Evolutionary conservation across 192 early-diverging fungal genomes (phyloP).

Genomic region (Coemansia sp.): DNA sequence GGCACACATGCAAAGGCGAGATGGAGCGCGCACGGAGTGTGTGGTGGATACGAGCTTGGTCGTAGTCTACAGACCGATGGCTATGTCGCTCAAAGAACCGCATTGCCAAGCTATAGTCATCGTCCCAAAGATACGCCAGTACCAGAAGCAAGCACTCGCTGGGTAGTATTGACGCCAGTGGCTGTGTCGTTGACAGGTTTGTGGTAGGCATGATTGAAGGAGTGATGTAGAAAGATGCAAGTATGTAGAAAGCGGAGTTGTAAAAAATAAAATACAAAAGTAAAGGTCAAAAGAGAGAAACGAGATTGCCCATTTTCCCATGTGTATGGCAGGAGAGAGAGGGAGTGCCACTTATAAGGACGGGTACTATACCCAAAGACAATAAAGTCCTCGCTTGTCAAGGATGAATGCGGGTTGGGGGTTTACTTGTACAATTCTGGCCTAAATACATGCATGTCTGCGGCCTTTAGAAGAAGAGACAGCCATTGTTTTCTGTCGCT

Average conservation of each 20-base stretch:
- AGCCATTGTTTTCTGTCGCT: not conserved
- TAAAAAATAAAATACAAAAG: not conserved
- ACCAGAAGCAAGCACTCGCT: conserved; percentile 33
- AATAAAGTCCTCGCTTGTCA: not conserved
- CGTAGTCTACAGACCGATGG: conserved; percentile 29
- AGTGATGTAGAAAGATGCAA: conserved; percentile 3
- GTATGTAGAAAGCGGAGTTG: not conserved
- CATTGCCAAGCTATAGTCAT: not conserved
- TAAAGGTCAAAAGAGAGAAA: not conserved
- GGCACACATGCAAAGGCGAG: conserved; percentile 39
- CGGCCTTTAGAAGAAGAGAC: not conserved
- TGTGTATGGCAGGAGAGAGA: not conserved
- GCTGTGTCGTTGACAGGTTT: not conserved
- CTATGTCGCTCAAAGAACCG: conserved; percentile 31
- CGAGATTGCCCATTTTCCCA: conserved; percentile 4
- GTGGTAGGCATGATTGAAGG: not conserved
- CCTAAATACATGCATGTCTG: not conserved
- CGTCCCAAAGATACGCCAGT: conserved; percentile 40
- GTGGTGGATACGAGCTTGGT: conserved; percentile 41
- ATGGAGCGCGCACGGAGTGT: conserved; percentile 19
- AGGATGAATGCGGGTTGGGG: not conserved
- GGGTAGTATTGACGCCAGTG: conserved; percentile 18
- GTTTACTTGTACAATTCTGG: not conserved
- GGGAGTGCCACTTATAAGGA: not conserved
- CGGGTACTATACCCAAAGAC: not conserved